Evolutionary conservation across 345 rosid genomes (phyloP).

Genomic region (Euphorbia pulcherrima): DNA sequence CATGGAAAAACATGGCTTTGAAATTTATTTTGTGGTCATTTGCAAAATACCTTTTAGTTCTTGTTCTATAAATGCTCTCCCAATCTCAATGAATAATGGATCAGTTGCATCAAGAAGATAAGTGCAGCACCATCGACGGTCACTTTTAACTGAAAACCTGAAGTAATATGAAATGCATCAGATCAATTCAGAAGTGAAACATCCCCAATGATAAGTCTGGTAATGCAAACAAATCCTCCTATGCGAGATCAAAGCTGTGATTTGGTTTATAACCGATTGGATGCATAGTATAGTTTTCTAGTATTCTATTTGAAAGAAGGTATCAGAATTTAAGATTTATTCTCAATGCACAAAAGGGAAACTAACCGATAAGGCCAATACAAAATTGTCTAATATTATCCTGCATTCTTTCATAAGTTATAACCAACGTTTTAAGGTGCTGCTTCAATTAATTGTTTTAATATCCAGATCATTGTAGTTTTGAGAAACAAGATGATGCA

Average conservation of each 20-base stretch:
- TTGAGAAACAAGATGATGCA: slow-evolving; percentile 6
- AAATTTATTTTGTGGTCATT: slow-evolving; percentile 5
- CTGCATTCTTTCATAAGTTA: not conserved
- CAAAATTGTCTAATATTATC: not conserved
- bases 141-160: slow-evolving; percentile 62
- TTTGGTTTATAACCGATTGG: slow-evolving; percentile 1
- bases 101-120: slow-evolving; percentile 77
- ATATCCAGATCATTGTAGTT: not conserved
- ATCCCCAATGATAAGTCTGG: not conserved
- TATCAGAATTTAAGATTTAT: not conserved
- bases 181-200: not conserved
- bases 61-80: slow-evolving; percentile 55
- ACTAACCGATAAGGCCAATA: not conserved
- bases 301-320: slow-evolving; percentile 1
- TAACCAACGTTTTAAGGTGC: not conserved
- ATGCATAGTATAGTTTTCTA: not conserved
- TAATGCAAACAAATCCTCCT: not conserved
- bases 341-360: not conserved
- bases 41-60: slow-evolving; percentile 42
- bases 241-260: slow-evolving; percentile 2
- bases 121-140: slow-evolving; percentile 65
- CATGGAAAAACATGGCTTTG: slow-evolving; percentile 7
- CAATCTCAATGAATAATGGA: slow-evolving; percentile 65
- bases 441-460: not conserved
- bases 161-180: slow-evolving; percentile 7